phyloP scores from a whole-genome alignment of 2,329 filamentous ascomycete species.

The Helotiales sp. region DNA sequence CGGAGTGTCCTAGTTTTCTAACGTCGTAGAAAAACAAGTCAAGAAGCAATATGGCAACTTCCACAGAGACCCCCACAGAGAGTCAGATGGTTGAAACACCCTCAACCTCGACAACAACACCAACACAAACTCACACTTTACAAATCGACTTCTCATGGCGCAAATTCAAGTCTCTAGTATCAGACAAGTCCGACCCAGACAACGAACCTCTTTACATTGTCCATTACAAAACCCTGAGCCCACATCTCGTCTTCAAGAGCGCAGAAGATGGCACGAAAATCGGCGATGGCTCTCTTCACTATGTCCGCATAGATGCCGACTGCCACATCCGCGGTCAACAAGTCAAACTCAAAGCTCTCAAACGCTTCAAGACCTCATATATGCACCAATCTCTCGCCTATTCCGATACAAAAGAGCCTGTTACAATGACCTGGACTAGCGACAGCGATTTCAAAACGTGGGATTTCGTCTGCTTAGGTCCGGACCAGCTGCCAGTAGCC shows the following conservation, averaged over 20 bases:
- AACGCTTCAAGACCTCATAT: constrained; percentile 18
- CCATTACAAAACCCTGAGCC: constrained; percentile 14
- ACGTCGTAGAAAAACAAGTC: neutral
- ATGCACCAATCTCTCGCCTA: constrained; percentile 15
- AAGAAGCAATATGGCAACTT: neutral
- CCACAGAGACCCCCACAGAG: neutral
- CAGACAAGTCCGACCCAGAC: neutral
- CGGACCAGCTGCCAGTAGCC: constrained; percentile 14
- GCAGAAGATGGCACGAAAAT: constrained; percentile 1
- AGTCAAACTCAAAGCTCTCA: constrained; percentile 17
- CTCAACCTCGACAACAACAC: neutral
- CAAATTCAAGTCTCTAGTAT: constrained; percentile 19
- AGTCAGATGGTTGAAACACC: neutral
- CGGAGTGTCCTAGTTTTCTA: neutral
- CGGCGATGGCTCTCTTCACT: constrained; percentile 15
- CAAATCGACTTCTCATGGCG: constrained; percentile 21
- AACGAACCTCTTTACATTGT: constrained; percentile 18
- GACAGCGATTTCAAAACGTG: constrained; percentile 17
- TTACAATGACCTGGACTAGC: constrained; percentile 14
- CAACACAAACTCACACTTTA: constrained; percentile 3
- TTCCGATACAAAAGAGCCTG: constrained; percentile 7
- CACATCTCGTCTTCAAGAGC: constrained; percentile 12
- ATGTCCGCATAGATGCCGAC: constrained; percentile 18
- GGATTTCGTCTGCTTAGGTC: constrained; percentile 21
- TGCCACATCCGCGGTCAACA: constrained; percentile 13